Conservation (phyloP, 2,329 filamentous ascomycete species). For the Gnomoniopsis smithogilvyi region DNA sequence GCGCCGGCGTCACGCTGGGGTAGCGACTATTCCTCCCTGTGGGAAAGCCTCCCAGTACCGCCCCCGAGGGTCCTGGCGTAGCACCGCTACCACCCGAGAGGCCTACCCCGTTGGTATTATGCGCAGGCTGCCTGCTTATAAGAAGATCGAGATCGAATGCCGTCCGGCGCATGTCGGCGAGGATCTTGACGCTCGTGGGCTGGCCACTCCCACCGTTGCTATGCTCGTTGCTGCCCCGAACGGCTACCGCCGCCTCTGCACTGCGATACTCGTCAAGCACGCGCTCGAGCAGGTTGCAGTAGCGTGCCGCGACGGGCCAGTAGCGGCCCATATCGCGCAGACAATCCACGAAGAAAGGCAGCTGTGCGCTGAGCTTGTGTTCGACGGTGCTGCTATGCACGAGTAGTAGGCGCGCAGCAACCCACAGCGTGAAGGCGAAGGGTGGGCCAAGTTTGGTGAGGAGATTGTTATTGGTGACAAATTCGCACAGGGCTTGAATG, state of each 20-base stretch:
- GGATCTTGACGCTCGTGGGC: conserved; percentile 78
- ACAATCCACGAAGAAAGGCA: conserved; percentile 78
- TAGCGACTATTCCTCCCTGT: conserved; percentile 38
- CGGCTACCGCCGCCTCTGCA: conserved; percentile 66
- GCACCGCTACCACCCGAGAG: conserved; percentile 20
- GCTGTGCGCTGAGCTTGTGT: conserved; percentile 74
- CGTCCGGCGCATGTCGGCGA: conserved; percentile 87
- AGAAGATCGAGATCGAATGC: conserved; percentile 89
- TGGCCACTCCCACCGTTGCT: conserved; percentile 53
- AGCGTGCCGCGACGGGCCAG: conserved; percentile 83
- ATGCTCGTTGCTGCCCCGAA: not conserved
- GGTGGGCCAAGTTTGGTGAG: conserved; percentile 81
- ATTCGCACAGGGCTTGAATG: conserved; percentile 74
- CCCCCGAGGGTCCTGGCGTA: conserved; percentile 18
- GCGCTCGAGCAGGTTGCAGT: conserved; percentile 73
- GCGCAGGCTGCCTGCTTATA: conserved; percentile 69
- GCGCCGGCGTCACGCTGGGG: conserved; percentile 55
- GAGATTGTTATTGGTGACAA: conserved; percentile 71
- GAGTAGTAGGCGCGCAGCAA: conserved; percentile 79
- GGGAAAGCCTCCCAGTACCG: conserved; percentile 11
- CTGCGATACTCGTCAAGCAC: conserved; percentile 85
- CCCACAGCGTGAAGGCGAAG: conserved; percentile 91
- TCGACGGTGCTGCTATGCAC: conserved; percentile 91
- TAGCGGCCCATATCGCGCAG: conserved; percentile 76
- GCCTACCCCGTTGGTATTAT: not conserved